Evolutionary conservation across 805 yeast species (phyloP), one percentile per base, ranked within the genome.

Genomic region (Phaffomyces opuntiae): DNA sequence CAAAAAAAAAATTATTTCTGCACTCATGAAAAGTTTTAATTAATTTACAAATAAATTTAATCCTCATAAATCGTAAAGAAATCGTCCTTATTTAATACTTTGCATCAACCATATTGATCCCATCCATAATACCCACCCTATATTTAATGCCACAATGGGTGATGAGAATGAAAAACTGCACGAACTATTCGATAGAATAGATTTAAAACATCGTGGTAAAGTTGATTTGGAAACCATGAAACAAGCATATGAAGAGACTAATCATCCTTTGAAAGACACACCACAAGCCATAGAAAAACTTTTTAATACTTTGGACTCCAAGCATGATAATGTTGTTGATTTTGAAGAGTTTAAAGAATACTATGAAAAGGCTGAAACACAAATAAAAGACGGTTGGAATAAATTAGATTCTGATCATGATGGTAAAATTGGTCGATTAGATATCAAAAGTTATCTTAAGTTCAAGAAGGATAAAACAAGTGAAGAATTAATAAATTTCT

Each of bases 391-490:
- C 38, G 93, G 95, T 0, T 87, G 88, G 61, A 67, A 70, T 43
- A 75, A 68, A 46, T 73, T 87, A 35, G 96, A 87, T 62, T 65
- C 67, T 36, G 87, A 87, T 56, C 67, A 79, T 42, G 95, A 87
- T 59, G 96, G 96, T 1, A 74, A 63, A 48, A 71, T 89, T 32
- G 77, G 78, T 39, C 70, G 77, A 38, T 68, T 70, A 1, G 96
- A 90, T 55, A 77, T 91, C 40, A 73, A 74, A 36, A 70, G 65
- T 21, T 95, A 91, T 54, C 67, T 90, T 13, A 64, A 69, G 5
- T 47, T 47, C 21, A 42, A 47, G 19, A 47, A 44, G 68, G 86
- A 47, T 75, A 80, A 41, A 63, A 68, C 17, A 80, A 67, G 84
- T 35, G 78, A 78, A 46, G 63, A 65, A 69, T 87, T 48, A 82